Conservation (phyloP, 768 basidiomycete species). For the Dioszegia aurantiaca region DNA sequence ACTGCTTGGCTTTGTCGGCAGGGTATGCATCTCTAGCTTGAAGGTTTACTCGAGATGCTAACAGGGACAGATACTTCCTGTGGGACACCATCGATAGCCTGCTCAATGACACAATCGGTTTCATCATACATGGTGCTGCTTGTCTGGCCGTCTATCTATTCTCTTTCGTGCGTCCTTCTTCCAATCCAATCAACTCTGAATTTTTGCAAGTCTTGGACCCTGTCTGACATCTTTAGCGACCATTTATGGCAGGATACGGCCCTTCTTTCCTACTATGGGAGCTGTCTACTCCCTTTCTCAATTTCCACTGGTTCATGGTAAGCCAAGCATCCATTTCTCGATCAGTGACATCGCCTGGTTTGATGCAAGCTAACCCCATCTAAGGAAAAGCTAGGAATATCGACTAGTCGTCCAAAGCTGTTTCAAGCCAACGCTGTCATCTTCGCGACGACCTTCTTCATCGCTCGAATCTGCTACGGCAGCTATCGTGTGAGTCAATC, state of each 20-base stretch:
- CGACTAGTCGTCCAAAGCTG: slow-evolving; percentile 65
- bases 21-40: slow-evolving; percentile 1
- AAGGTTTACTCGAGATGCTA: neutral
- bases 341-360: too few relatives aligned
- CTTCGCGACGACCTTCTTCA: slow-evolving; percentile 68
- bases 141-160: slow-evolving; percentile 67
- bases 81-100: slow-evolving; percentile 75
- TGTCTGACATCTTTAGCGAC: slow-evolving; percentile 51
- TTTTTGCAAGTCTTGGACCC: neutral
- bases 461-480: slow-evolving; percentile 70
- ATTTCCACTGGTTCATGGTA: slow-evolving; percentile 71
- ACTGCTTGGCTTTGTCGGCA: slow-evolving; percentile 60
- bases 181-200: neutral
- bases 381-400: slow-evolving; percentile 55
- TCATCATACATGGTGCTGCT: slow-evolving; percentile 69
- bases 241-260: slow-evolving; percentile 77
- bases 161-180: slow-evolving; percentile 62
- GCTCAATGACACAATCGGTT: slow-evolving; percentile 69
- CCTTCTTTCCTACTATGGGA: slow-evolving; percentile 81
- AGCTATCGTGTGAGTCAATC: slow-evolving; percentile 49
- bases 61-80: slow-evolving; percentile 58
- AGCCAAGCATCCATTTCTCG: too few relatives aligned
- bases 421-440: slow-evolving; percentile 71
- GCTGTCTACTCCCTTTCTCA: slow-evolving; percentile 77
- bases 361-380: too few relatives aligned